phyloP scores from a whole-genome alignment of 2,329 filamentous ascomycete genomes.

The Aspergillus neotritici region DNA sequence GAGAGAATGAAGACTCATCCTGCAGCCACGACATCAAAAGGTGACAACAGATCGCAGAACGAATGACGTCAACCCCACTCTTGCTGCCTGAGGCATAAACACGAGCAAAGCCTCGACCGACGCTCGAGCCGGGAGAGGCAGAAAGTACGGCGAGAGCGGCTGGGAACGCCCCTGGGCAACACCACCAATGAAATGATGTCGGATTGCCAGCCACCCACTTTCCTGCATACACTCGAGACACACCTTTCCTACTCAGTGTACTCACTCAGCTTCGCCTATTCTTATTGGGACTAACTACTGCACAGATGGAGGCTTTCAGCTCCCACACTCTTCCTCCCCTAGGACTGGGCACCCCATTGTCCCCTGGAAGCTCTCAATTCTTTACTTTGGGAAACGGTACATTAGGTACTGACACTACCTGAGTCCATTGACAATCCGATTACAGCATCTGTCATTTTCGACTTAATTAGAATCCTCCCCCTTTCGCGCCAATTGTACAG shows the following conservation, averaged over 20 bases:
- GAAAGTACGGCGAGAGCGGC: not conserved
- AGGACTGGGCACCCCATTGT: not conserved
- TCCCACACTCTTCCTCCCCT: not conserved
- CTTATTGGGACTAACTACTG: constrained; percentile 1
- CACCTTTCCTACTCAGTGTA: not conserved
- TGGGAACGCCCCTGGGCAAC: constrained; percentile 10
- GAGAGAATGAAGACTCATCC: too few relatives aligned
- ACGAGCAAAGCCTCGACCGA: too few relatives aligned
- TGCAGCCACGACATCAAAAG: too few relatives aligned
- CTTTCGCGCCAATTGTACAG: too few relatives aligned
- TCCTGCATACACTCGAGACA: not conserved
- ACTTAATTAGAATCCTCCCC: not conserved
- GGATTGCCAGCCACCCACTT: constrained; percentile 21
- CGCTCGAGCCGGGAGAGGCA: not conserved
- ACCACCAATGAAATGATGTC: constrained; percentile 10
- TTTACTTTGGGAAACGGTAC: too few relatives aligned
- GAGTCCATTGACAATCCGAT: too few relatives aligned
- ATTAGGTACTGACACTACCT: too few relatives aligned
- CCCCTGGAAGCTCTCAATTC: too few relatives aligned
- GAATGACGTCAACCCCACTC: too few relatives aligned
- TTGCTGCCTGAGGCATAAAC: constrained; percentile 3
- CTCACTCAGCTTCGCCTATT: constrained; percentile 3
- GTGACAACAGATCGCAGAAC: too few relatives aligned
- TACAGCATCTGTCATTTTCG: not conserved
- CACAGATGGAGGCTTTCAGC: constrained; percentile 1